phyloP scores from a whole-genome alignment of 768 basidiomycete species.

The Suillus weaverae region DNA sequence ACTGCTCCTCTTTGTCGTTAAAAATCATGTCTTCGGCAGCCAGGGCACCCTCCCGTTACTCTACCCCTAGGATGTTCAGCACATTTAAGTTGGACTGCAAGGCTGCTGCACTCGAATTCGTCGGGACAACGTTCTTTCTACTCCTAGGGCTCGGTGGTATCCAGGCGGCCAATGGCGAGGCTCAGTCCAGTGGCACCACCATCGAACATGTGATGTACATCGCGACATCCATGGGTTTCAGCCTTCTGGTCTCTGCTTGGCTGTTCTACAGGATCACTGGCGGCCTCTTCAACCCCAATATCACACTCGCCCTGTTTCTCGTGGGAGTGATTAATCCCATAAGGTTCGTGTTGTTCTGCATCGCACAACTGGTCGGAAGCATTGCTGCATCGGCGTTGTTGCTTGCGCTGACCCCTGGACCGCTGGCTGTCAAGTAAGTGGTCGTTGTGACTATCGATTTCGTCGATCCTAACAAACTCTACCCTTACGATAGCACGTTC shows the following conservation, averaged over 20 bases:
- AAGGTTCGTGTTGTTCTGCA: constrained; percentile 56
- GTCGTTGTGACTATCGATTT: not conserved
- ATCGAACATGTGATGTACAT: constrained; percentile 54
- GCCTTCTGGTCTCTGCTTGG: constrained; percentile 65
- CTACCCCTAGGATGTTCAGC: constrained; percentile 20
- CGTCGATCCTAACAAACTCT: not conserved
- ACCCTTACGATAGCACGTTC: constrained; percentile 40
- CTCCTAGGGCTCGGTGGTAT: constrained; percentile 66
- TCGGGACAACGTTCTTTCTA: constrained; percentile 63
- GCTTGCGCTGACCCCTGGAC: constrained; percentile 52
- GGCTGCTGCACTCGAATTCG: constrained; percentile 57
- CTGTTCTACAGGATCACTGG: constrained; percentile 65
- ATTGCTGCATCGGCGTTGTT: constrained; percentile 60
- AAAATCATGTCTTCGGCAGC: not conserved
- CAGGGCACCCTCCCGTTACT: constrained; percentile 11
- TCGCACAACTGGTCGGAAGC: constrained; percentile 62
- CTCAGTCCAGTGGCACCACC: constrained; percentile 28
- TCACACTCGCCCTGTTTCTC: constrained; percentile 59
- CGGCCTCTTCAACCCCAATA: constrained; percentile 65
- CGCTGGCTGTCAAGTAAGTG: constrained; percentile 54
- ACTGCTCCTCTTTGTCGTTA: not conserved
- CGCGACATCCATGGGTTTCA: constrained; percentile 59
- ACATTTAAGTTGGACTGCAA: constrained; percentile 39
- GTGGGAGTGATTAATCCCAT: constrained; percentile 54
- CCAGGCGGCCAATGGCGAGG: constrained; percentile 50